phyloP scores from a whole-genome alignment of 2,329 filamentous ascomycete genomes.

The Aspergillus felis region DNA sequence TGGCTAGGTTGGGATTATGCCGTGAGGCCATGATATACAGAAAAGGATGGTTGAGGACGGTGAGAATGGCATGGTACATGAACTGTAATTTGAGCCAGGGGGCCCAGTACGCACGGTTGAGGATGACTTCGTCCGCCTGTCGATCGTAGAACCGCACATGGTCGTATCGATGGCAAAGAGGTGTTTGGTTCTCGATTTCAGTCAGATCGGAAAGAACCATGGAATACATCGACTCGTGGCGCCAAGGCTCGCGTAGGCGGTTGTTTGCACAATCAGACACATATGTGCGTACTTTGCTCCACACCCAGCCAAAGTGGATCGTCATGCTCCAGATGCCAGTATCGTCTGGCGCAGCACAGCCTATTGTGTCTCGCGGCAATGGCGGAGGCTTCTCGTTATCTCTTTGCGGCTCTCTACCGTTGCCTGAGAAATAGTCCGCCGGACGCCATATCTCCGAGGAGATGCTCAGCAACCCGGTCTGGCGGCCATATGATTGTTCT shows the following conservation, averaged over 20 bases:
- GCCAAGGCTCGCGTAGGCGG: conserved; percentile 49
- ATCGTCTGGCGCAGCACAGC: conserved; percentile 38
- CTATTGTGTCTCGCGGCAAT: conserved; percentile 44
- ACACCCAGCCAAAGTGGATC: conserved; percentile 50
- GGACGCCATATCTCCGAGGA: conserved; percentile 42
- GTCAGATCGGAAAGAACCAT: conserved; percentile 50
- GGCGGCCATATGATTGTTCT: conserved; percentile 49
- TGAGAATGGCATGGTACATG: conserved; percentile 51
- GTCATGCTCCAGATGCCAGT: conserved; percentile 51
- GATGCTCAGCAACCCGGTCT: conserved; percentile 42
- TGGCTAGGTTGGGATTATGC: conserved; percentile 50
- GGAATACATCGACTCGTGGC: conserved; percentile 51
- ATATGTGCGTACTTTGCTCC: conserved; percentile 45
- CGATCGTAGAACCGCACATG: conserved; percentile 52
- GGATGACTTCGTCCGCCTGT: conserved; percentile 43
- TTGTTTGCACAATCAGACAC: conserved; percentile 48
- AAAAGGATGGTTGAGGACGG: conserved; percentile 52
- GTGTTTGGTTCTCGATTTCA: conserved; percentile 45
- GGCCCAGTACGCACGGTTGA: conserved; percentile 48
- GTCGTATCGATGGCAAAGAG: conserved; percentile 52
- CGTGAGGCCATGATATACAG: conserved; percentile 52
- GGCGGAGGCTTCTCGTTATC: conserved; percentile 39
- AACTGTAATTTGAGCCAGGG: conserved; percentile 54
- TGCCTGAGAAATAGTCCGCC: conserved; percentile 23
- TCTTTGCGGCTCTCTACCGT: conserved; percentile 15